These are phyloP conservation scores for Neurospora sp. DNA, from an alignment of 495 filamentous ascomycete genomes.

Conservation along the genomic window DNA sequence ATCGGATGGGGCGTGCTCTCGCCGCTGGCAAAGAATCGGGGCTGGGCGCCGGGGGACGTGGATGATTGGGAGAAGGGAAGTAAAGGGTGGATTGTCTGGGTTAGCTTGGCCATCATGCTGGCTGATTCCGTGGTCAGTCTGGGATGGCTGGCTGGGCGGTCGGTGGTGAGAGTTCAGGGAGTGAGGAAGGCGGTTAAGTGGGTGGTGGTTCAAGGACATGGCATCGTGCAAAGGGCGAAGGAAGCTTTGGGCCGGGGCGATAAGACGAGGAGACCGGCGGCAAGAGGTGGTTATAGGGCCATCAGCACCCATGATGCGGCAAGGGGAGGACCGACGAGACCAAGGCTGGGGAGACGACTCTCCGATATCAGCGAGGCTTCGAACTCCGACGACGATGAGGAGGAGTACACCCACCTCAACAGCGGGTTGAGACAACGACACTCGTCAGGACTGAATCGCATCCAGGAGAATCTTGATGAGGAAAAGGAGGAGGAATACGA, in stretches of 20 bases:
- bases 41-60: constrained; percentile 84
- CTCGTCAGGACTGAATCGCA: not conserved
- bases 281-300: constrained; percentile 2
- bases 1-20: constrained; percentile 88
- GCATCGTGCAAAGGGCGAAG: not conserved
- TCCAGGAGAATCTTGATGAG: constrained; percentile 3
- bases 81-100: constrained; percentile 98
- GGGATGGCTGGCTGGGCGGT: constrained; percentile 60
- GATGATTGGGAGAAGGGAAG: constrained; percentile 81
- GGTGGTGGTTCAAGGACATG: not conserved
- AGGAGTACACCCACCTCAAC: constrained; percentile 39
- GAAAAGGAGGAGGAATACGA: constrained; percentile 28
- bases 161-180: not conserved
- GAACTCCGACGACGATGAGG: not conserved
- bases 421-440: not conserved
- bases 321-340: not conserved
- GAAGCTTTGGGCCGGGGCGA: not conserved
- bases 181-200: not conserved
- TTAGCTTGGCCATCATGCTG: constrained; percentile 92
- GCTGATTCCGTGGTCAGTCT: constrained; percentile 85
- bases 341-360: not conserved
- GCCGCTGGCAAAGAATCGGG: constrained; percentile 70
- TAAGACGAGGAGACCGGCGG: not conserved
- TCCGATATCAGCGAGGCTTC: not conserved
- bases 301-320: not conserved